Evolutionary conservation across 305 asterid species (phyloP).

Genomic region (Solanum hybrid): DNA sequence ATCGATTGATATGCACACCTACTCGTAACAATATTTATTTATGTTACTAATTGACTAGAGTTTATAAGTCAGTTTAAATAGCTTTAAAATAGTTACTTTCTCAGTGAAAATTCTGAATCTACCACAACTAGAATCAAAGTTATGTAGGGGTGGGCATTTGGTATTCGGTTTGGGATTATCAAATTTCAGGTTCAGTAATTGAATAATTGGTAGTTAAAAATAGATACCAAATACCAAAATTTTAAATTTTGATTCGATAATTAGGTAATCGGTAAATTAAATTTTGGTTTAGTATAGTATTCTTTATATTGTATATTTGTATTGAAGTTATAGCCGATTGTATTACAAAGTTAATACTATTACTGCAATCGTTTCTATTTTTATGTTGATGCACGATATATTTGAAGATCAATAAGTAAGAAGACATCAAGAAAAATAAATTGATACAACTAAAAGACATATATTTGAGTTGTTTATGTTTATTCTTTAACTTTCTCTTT

Average conservation of each 20-base stretch:
- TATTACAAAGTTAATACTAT: background rate
- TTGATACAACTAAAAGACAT: too few species aligned
- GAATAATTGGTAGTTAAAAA: too few species aligned
- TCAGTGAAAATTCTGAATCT: background rate
- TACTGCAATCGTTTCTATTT: background rate
- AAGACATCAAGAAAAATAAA: background rate
- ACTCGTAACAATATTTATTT: background rate
- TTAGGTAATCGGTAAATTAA: background rate
- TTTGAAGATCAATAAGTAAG: background rate
- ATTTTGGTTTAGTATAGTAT: background rate
- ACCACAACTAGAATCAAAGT: too few species aligned
- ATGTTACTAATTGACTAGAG: background rate
- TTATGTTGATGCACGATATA: background rate
- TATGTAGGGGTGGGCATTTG: background rate
- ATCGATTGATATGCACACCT: background rate
- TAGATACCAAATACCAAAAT: background rate
- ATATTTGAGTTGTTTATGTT: too few species aligned
- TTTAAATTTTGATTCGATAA: background rate
- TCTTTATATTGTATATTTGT: too few species aligned
- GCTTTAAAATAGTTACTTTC: background rate
- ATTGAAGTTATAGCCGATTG: background rate
- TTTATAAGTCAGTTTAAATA: background rate
- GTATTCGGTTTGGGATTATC: too few species aligned
- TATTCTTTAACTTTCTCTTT: too few species aligned
- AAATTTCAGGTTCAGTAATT: too few species aligned